phyloP scores from a whole-genome alignment of 73 alveolate genomes.

The Paramecium primaurelia region DNA sequence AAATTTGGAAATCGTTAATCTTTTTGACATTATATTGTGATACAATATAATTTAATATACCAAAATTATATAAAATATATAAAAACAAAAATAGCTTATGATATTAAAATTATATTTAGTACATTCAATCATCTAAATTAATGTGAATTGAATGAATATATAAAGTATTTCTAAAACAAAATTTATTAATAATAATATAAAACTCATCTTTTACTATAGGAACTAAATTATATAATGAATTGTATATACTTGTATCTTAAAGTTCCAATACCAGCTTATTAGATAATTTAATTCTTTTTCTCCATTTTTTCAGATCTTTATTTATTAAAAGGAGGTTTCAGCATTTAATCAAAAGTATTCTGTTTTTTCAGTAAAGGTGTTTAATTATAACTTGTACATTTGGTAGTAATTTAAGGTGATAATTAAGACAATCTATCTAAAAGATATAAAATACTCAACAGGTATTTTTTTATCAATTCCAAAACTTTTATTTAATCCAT shows the following conservation, averaged over 20 bases:
- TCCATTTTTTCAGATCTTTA: background rate
- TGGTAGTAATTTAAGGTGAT: background rate
- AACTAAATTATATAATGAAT: background rate
- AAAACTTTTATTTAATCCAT: background rate
- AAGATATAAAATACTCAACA: background rate
- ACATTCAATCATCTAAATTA: background rate
- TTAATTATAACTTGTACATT: background rate
- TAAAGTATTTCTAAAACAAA: background rate
- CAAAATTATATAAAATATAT: background rate
- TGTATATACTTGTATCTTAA: background rate
- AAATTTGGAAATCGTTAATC: background rate
- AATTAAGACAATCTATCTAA: background rate
- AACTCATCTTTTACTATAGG: conserved; percentile 18
- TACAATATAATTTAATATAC: background rate
- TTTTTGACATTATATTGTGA: background rate
- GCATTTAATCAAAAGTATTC: background rate
- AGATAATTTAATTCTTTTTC: background rate
- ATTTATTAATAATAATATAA: background rate
- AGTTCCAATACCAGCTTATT: conserved; percentile 1
- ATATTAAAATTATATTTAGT: background rate
- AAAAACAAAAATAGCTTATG: background rate
- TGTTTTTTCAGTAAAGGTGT: background rate
- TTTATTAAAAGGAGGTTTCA: background rate
- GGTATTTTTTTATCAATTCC: background rate
- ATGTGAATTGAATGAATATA: background rate